Evolutionary conservation across 371 early-diverging fungal genomes (phyloP), one percentile per base, ranked within the genome.

Genomic region (Haplosporangium sp.): DNA sequence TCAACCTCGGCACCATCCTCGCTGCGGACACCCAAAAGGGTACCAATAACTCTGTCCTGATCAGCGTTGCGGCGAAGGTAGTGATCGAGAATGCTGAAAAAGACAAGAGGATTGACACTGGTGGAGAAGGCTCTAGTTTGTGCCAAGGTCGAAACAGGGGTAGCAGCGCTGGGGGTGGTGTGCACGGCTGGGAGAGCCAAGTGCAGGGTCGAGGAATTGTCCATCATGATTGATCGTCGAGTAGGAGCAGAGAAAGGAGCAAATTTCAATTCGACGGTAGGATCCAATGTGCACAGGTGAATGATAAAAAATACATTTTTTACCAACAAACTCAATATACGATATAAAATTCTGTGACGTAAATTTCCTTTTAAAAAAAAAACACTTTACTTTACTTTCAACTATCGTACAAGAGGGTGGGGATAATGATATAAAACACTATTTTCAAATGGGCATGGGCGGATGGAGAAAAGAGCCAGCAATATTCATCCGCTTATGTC

Each of bases 81-180:
- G 84, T 97, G 97, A 86, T 96, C 97, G 42, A 98, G 89, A 52
- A 96, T 92, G 59, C 95, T 88, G 83, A 98, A 94, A 56, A 96
- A 88, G n/a, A 96, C 96, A 53, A 96, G 91, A 44, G 98, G 98
- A 71, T 91, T 91, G 59, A 94, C 89, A 13, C 87, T 83, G 62
- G 87, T 88, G 40, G 90, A 84, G 77, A 89, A 89, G 40, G 92
- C 85, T 67, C 88, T 84, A 69, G 86, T 88, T 71, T 87, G 86
- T 62, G 88, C 81, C 71, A 81, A 57, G 34, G 71, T 61, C 38
- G 69, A 34, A 44, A 69, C 69, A 42, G 81, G 81, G 63, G 69
- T 65, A 40, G 68, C 61, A 69, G 81, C 81, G 37, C 66, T 81
- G 66, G 81, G 72, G 35, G 65, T 72, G 47, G 81, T 81, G 71